Conservation (phyloP, 768 basidiomycete genomes). For the Mycena amicta region DNA sequence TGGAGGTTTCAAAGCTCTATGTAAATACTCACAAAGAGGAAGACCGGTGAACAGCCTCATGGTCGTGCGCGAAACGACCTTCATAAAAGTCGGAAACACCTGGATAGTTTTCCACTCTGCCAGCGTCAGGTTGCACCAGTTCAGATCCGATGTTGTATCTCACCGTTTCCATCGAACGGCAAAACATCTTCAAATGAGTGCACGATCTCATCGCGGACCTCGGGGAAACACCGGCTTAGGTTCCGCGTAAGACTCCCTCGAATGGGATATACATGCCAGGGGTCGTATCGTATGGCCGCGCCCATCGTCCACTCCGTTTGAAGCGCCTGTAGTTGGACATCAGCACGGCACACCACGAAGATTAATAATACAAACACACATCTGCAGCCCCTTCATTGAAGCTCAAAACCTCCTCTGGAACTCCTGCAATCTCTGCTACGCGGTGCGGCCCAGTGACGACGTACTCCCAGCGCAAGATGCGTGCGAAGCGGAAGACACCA, state of each 20-base stretch:
- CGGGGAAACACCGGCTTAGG: slow-evolving; percentile 8
- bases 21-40: slow-evolving; percentile 42
- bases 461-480: slow-evolving; percentile 1
- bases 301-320: slow-evolving; percentile 6
- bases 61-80: slow-evolving; percentile 42
- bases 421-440: slow-evolving; percentile 1
- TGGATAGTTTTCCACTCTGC: slow-evolving; percentile 44
- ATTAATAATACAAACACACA: not conserved
- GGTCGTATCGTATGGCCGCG: not conserved
- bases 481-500: slow-evolving; percentile 4
- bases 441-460: not conserved
- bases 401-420: slow-evolving; percentile 1
- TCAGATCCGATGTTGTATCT: not conserved
- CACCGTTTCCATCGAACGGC: not conserved
- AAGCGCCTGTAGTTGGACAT: not conserved
- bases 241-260: slow-evolving; percentile 10
- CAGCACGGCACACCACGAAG: not conserved
- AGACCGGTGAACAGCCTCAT: slow-evolving; percentile 53
- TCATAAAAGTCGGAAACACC: slow-evolving; percentile 27
- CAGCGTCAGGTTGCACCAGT: not conserved
- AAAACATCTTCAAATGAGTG: slow-evolving; percentile 8
- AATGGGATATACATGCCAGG: not conserved
- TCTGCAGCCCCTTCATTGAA: not conserved
- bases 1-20: slow-evolving; percentile 32
- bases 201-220: slow-evolving; percentile 11